phyloP scores from a whole-genome alignment of 768 basidiomycete genomes.

The Phanerochaete sordida region DNA sequence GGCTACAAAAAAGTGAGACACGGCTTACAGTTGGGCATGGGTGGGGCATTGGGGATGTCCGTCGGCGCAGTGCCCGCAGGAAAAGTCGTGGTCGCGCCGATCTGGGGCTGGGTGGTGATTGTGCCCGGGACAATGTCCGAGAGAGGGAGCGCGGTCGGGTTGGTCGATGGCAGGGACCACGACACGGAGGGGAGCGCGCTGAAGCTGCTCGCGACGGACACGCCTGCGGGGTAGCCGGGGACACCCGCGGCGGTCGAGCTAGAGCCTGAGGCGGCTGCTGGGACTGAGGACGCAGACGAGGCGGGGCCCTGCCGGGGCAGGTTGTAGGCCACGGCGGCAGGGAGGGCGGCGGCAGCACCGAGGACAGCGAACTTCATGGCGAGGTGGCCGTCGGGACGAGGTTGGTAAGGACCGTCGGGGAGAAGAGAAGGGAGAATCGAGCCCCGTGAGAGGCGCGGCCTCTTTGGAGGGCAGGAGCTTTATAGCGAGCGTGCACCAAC shows the following conservation, averaged over 20 bases:
- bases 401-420: slow-evolving; percentile 12
- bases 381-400: not conserved
- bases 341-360: slow-evolving; percentile 26
- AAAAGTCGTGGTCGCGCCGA: slow-evolving; percentile 30
- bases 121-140: slow-evolving; percentile 24
- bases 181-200: slow-evolving; percentile 20
- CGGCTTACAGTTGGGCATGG: slow-evolving; percentile 53
- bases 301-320: slow-evolving; percentile 23
- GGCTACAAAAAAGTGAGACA: not conserved
- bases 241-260: slow-evolving; percentile 3
- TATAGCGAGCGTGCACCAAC: slow-evolving; percentile 3
- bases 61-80: slow-evolving; percentile 35
- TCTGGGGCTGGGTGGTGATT: slow-evolving; percentile 24
- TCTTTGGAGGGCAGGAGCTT: not conserved
- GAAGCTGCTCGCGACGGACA: not conserved
- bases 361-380: slow-evolving; percentile 31
- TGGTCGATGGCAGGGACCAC: slow-evolving; percentile 25
- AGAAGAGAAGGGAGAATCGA: not conserved
- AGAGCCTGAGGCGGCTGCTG: not conserved
- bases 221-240: not conserved
- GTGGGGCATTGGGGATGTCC: slow-evolving; percentile 52
- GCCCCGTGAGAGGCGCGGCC: not conserved
- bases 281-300: slow-evolving; percentile 11
- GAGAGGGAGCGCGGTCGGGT: slow-evolving; percentile 34
- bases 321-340: slow-evolving; percentile 40